Conservation (phyloP, 2,329 filamentous ascomycete genomes). For the Boeremia lycopersici region DNA sequence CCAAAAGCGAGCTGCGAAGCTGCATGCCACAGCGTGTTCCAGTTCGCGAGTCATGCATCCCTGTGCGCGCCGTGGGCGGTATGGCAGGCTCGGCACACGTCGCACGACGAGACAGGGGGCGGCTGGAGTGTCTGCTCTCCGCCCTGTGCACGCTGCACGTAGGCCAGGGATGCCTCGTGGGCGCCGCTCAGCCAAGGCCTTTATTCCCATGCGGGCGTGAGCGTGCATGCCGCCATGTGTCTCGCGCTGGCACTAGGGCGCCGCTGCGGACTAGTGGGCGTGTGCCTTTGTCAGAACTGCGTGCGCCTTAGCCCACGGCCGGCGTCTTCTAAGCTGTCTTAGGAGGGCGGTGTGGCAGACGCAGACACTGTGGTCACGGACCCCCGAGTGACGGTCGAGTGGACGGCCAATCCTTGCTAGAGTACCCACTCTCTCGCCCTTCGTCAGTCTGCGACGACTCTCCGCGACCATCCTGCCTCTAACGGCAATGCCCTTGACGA, state of each 20-base stretch:
- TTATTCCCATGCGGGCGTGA: constrained; percentile 37
- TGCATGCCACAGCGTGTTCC: background rate
- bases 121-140: constrained; percentile 20
- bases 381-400: constrained; percentile 16
- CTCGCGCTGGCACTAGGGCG: constrained; percentile 29
- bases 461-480: constrained; percentile 41
- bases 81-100: constrained; percentile 9
- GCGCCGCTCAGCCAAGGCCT: constrained; percentile 36
- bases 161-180: constrained; percentile 45
- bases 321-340: constrained; percentile 35
- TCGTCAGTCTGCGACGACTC: constrained; percentile 38
- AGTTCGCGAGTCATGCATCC: constrained; percentile 5
- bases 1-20: background rate
- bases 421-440: constrained; percentile 43
- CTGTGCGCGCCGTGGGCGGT: background rate
- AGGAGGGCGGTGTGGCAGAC: constrained; percentile 38
- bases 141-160: constrained; percentile 15
- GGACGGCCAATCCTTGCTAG: constrained; percentile 39
- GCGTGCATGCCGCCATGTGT: constrained; percentile 39
- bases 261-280: constrained; percentile 21
- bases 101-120: constrained; percentile 14
- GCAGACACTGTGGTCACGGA: constrained; percentile 29
- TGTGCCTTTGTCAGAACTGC: constrained; percentile 39
- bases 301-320: constrained; percentile 37
- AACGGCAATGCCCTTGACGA: constrained; percentile 44